phyloP scores from a whole-genome alignment of 192 early-diverging fungal genomes.

The Dissophora ornata region DNA sequence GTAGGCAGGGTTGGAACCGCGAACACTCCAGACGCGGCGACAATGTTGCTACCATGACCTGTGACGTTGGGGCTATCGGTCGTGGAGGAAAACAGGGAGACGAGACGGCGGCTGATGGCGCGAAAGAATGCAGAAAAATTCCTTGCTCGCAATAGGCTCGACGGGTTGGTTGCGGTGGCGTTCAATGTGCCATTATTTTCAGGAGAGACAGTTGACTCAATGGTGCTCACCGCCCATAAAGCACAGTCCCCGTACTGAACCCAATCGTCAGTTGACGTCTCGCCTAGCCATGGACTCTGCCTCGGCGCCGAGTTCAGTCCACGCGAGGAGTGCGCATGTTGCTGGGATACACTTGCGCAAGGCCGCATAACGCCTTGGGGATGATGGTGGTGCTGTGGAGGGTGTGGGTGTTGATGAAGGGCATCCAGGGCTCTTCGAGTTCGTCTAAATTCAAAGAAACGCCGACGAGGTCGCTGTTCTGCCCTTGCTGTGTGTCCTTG shows the following conservation, averaged over 20 bases:
- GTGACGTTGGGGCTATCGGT: background rate
- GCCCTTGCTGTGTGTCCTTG: background rate
- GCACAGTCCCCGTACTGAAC: conserved; percentile 28
- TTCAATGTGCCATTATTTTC: background rate
- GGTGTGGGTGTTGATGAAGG: conserved; percentile 4
- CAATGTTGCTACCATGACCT: too few species aligned
- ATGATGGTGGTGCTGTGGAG: background rate
- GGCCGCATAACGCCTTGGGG: background rate
- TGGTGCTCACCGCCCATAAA: conserved; percentile 19
- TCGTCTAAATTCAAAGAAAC: conserved; percentile 24
- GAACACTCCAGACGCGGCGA: background rate
- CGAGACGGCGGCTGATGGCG: background rate
- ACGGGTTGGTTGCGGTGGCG: background rate
- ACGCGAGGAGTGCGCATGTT: background rate
- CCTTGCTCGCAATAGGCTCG: background rate
- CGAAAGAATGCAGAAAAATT: conserved; percentile 1
- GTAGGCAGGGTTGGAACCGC: background rate
- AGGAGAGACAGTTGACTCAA: background rate
- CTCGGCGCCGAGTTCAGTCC: background rate
- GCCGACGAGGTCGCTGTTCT: background rate
- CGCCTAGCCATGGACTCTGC: conserved; percentile 45
- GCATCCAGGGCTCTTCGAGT: background rate
- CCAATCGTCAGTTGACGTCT: conserved; percentile 34
- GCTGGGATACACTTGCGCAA: background rate
- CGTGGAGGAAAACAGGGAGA: conserved; percentile 1